Conservation (phyloP, 108 stramenopile species). For the Cyclotella baltica region DNA sequence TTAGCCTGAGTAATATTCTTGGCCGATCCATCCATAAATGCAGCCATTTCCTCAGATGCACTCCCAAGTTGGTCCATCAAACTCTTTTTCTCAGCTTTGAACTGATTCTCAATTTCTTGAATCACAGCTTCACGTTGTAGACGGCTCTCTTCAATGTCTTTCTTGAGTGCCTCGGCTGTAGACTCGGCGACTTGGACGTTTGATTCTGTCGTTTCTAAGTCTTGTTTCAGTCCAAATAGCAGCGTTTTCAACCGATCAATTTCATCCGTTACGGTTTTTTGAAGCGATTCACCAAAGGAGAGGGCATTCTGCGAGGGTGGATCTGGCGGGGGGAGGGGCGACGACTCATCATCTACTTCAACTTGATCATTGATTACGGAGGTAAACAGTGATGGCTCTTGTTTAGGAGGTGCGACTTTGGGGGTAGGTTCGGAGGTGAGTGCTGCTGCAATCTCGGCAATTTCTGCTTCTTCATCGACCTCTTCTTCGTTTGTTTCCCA, state of each 20-base stretch:
- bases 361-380: neutral
- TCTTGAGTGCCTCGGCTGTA: slow-evolving; percentile 37
- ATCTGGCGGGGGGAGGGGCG: slow-evolving; percentile 23
- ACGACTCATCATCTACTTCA: neutral
- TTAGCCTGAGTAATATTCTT: slow-evolving; percentile 23
- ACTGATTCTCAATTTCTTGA: slow-evolving; percentile 64
- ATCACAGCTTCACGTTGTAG: slow-evolving; percentile 51
- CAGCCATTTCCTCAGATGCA: slow-evolving; percentile 33
- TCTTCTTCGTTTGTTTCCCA: slow-evolving; percentile 14
- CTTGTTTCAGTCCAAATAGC: slow-evolving; percentile 33
- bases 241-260: slow-evolving; percentile 29
- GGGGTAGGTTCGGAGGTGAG: neutral
- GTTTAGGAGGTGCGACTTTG: neutral
- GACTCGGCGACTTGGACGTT: slow-evolving; percentile 26
- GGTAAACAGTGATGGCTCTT: neutral
- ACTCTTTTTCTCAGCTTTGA: slow-evolving; percentile 27
- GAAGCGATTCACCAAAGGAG: slow-evolving; percentile 36
- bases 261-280: slow-evolving; percentile 38
- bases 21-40: slow-evolving; percentile 20
- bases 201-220: slow-evolving; percentile 28
- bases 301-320: slow-evolving; percentile 13
- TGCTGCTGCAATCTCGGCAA: slow-evolving; percentile 15
- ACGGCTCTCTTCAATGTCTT: slow-evolving; percentile 54
- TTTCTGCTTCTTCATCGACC: slow-evolving; percentile 15
- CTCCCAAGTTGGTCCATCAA: slow-evolving; percentile 18